Conservation (phyloP, 108 stramenopile species). For the Fragilaria radians region DNA sequence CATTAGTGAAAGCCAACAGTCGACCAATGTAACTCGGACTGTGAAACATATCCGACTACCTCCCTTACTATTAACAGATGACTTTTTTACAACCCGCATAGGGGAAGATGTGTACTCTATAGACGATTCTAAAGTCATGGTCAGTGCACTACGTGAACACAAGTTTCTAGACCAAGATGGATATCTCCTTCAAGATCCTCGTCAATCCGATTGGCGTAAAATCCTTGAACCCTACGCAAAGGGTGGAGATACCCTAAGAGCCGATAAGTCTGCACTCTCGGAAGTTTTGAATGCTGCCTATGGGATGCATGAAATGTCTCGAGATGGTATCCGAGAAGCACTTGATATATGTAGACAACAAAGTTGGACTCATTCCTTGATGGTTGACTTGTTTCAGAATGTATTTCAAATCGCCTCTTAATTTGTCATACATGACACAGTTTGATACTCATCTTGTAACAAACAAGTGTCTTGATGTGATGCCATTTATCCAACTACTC, state of each 20-base stretch:
- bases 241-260: conserved; percentile 11
- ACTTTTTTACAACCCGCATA: conserved; percentile 16
- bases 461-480: no score
- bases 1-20: no score
- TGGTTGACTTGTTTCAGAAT: no score
- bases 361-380: no score
- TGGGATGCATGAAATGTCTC: conserved; percentile 32
- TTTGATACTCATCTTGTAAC: no score
- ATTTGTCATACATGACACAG: no score
- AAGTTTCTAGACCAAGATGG: conserved; percentile 9
- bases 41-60: conserved; percentile 19
- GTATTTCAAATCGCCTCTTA: no score
- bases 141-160: conserved; percentile 3
- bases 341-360: no score
- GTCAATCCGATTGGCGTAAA: conserved; percentile 16
- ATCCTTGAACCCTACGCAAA: not conserved
- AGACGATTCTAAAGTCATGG: conserved; percentile 11
- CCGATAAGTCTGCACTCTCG: conserved; percentile 21
- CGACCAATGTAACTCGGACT: not conserved
- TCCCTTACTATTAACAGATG: conserved; percentile 8
- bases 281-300: conserved; percentile 38
- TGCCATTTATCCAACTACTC: no score
- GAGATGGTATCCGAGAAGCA: conserved; percentile 26
- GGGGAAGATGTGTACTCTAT: not conserved
- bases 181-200: conserved; percentile 12